Evolutionary conservation across 345 rosid genomes (phyloP), one percentile per base, ranked within the genome.

Genomic region (Carallia brachiata): DNA sequence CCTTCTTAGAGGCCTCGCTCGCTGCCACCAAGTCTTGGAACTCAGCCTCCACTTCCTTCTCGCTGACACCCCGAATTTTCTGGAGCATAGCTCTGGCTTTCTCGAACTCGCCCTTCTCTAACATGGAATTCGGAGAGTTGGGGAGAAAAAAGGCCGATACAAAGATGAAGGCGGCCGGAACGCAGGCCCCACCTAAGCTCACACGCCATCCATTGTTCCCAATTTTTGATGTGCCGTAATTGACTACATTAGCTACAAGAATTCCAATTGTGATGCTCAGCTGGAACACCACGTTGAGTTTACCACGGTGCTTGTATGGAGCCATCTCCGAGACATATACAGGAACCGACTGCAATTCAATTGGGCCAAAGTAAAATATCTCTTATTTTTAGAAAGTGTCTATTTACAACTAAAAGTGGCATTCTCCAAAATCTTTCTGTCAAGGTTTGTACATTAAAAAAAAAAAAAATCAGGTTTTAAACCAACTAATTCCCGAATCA

Each of bases 241-340:
- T 86, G 23, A 89, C 80, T 6, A 91, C 0, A 71, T 84, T 84
- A n/a, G 97, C 93, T 0, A 81, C 2, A 6, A 91, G 74, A 58
- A 89, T 89, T 52, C 96, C 96, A 1, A 88, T 79, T 1, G 97
- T 91, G 16, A 89, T 81, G 53, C 84, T 78, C 4, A 91, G 85
- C 62, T 91, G 97, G 84, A 91, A 89, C 53, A 67, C 66, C 19
- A 82, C 82, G 86, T 84, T 86, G 48, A 86, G 81, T 0, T 80
- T 74, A 1, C 88, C 88, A 7, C 90, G 74, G 19, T 75, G 64
- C 28, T 66, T 77, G 7, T 83, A 59, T 0, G 88, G 86, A 60
- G 88, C 86, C 70, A 86, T 48, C 79, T 84, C 86, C 0, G 88
- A 84, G 12, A 86, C 70, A 68, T 82, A 86, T 0, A 86, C 72